phyloP scores from a whole-genome alignment of 495 filamentous ascomycete species.

The Beverwykella pulmonaria region DNA sequence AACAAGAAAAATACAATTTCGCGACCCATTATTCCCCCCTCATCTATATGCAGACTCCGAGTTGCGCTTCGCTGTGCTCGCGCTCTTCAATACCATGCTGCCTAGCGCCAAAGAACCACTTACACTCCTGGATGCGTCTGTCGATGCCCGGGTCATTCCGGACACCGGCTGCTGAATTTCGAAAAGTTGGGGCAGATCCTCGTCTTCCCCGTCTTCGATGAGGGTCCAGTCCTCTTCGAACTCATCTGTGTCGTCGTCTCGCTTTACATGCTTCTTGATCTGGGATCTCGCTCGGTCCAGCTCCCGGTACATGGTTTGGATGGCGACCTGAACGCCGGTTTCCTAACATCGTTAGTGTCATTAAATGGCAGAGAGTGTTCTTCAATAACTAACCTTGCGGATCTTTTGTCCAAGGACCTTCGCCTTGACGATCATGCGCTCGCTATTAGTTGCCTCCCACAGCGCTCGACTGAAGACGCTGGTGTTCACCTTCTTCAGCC shows the following conservation, averaged over 20 bases:
- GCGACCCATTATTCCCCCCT: not conserved
- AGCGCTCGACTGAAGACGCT: constrained; percentile 78
- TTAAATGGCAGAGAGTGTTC: not conserved
- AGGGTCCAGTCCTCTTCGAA: constrained; percentile 54
- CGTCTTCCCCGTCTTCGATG: constrained; percentile 29
- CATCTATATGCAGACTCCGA: constrained; percentile 9
- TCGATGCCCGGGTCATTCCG: constrained; percentile 14
- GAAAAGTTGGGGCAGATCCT: constrained; percentile 12
- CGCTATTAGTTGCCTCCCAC: constrained; percentile 87
- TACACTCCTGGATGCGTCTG: constrained; percentile 4
- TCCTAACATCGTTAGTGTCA: constrained; percentile 58
- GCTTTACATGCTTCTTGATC: constrained; percentile 61
- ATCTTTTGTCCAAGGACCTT: constrained; percentile 80
- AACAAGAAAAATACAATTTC: not conserved
- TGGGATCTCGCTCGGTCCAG: constrained; percentile 92
- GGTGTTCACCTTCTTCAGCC: constrained; percentile 84
- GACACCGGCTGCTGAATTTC: constrained; percentile 10
- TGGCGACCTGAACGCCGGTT: constrained; percentile 82
- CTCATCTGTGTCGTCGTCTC: constrained; percentile 49
- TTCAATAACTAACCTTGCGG: constrained; percentile 63
- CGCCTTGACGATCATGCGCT: constrained; percentile 88
- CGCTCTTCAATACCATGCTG: constrained; percentile 35
- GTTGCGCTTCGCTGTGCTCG: constrained; percentile 13
- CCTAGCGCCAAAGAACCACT: constrained; percentile 25
- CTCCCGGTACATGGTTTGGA: constrained; percentile 92